Conservation (phyloP, 495 filamentous ascomycete species). For the Aspergillus baeticus region DNA sequence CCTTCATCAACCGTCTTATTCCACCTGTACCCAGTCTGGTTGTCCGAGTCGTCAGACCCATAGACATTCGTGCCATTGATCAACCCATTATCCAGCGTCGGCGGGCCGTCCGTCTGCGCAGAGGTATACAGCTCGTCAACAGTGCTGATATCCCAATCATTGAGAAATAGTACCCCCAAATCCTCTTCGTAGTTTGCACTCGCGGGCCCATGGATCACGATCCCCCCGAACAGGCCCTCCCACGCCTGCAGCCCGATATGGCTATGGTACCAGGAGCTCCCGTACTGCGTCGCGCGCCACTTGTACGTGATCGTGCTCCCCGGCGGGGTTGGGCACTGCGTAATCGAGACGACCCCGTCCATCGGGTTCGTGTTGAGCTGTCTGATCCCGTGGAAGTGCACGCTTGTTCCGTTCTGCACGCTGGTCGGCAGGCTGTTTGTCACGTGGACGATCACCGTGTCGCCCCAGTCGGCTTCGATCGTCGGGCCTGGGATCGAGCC, state of each 20-base stretch:
- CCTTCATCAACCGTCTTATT: conserved; percentile 38
- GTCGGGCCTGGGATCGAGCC: conserved; percentile 57
- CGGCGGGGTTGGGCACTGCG: conserved; percentile 66
- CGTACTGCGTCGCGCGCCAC: conserved; percentile 70
- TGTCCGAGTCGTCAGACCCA: conserved; percentile 22
- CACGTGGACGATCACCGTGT: conserved; percentile 66
- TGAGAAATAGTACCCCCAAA: conserved; percentile 55
- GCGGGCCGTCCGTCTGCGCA: conserved; percentile 50
- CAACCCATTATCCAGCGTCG: conserved; percentile 40
- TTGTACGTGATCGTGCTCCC: conserved; percentile 64
- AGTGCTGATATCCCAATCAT: conserved; percentile 59
- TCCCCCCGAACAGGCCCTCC: conserved; percentile 33
- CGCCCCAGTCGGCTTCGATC: conserved; percentile 66
- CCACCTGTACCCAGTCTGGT: conserved; percentile 38
- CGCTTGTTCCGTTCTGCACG: conserved; percentile 48
- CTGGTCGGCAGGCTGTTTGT: conserved; percentile 67
- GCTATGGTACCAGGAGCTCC: conserved; percentile 80
- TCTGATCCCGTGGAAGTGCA: conserved; percentile 53
- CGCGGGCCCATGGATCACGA: conserved; percentile 48
- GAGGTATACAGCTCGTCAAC: conserved; percentile 41
- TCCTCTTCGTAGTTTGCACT: conserved; percentile 65
- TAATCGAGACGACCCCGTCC: conserved; percentile 65
- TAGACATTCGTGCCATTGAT: conserved; percentile 55
- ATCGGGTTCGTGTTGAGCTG: conserved; percentile 48
- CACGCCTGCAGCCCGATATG: conserved; percentile 64